These are phyloP conservation scores for Geranium brycei DNA, from an alignment of 345 rosid genomes.

Conservation along the genomic window DNA sequence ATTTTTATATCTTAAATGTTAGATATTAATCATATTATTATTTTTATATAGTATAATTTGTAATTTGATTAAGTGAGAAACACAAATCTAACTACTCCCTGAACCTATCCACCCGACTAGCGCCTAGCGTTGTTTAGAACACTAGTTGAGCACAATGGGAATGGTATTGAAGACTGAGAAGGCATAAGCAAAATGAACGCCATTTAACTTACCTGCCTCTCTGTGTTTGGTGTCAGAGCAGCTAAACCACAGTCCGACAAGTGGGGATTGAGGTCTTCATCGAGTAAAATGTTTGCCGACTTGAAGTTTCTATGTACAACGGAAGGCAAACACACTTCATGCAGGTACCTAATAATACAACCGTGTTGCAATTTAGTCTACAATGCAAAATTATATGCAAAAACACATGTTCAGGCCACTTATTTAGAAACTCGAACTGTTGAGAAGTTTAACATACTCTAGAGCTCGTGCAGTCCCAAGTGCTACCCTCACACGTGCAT, in stretches of 20 bases:
- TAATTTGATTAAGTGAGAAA: too few species aligned
- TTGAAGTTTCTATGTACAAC: slow-evolving; percentile 96
- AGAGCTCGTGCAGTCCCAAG: slow-evolving; percentile 94
- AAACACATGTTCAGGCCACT: too few species aligned
- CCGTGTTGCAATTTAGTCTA: background rate
- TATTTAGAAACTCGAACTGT: background rate
- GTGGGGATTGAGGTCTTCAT: slow-evolving; percentile 90
- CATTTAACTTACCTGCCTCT: slow-evolving; percentile 55
- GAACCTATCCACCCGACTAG: too few species aligned
- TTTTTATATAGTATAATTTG: too few species aligned
- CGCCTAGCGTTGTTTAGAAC: too few species aligned
- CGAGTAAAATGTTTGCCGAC: slow-evolving; percentile 90
- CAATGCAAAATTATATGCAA: background rate
- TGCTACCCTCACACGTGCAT: slow-evolving; percentile 90
- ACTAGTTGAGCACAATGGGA: too few species aligned
- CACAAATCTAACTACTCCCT: too few species aligned
- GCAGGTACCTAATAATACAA: slow-evolving; percentile 62
- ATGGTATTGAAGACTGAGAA: too few species aligned
- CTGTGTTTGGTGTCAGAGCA: slow-evolving; percentile 85
- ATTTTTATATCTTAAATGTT: too few species aligned
- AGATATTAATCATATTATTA: too few species aligned
- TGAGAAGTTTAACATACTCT: slow-evolving; percentile 53
- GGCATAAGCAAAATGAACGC: too few species aligned
- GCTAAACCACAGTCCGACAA: slow-evolving; percentile 95
- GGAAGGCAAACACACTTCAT: slow-evolving; percentile 97